These are phyloP conservation scores for Chalciporus piperatus DNA, from an alignment of 768 basidiomycete genomes.

Conservation along the genomic window DNA sequence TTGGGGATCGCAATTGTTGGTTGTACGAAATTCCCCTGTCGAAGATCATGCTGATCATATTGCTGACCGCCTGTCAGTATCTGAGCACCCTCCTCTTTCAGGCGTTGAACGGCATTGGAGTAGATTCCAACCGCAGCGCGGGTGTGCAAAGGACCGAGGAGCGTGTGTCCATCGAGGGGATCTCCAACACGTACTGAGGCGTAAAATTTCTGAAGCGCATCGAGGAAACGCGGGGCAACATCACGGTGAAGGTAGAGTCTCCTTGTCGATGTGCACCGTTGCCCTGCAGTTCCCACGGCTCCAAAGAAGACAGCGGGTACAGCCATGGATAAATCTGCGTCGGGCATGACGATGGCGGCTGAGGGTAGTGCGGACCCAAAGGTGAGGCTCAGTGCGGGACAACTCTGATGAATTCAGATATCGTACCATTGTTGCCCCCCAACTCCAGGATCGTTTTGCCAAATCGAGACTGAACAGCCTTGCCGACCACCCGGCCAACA, in stretches of 20 bases:
- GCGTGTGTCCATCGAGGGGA: slow-evolving; percentile 67
- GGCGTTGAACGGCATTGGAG: slow-evolving; percentile 53
- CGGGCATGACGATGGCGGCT: slow-evolving; percentile 92
- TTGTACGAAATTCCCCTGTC: slow-evolving; percentile 82
- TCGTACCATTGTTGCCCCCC: slow-evolving; percentile 90
- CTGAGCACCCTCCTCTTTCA: slow-evolving; percentile 66
- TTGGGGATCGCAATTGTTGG: slow-evolving; percentile 80
- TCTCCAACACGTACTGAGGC: slow-evolving; percentile 75
- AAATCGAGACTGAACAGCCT: slow-evolving; percentile 80
- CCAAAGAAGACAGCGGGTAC: slow-evolving; percentile 92
- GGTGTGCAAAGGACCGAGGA: slow-evolving; percentile 87
- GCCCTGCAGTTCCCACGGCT: slow-evolving; percentile 77
- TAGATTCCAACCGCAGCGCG: slow-evolving; percentile 66
- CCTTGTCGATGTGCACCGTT: slow-evolving; percentile 88
- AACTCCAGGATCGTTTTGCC: slow-evolving; percentile 89
- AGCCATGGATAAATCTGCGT: slow-evolving; percentile 88
- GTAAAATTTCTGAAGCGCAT: slow-evolving; percentile 73
- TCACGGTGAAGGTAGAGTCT: slow-evolving; percentile 84
- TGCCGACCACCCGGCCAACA: slow-evolving; percentile 86
- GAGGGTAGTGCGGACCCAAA: slow-evolving; percentile 17
- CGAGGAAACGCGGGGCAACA: slow-evolving; percentile 74
- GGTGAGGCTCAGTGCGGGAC: slow-evolving; percentile 14
- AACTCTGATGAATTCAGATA: slow-evolving; percentile 15
- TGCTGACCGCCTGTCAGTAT: slow-evolving; percentile 70
- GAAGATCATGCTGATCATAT: slow-evolving; percentile 49